phyloP scores from a whole-genome alignment of 306 rosid species.

The Glycine latifolia region DNA sequence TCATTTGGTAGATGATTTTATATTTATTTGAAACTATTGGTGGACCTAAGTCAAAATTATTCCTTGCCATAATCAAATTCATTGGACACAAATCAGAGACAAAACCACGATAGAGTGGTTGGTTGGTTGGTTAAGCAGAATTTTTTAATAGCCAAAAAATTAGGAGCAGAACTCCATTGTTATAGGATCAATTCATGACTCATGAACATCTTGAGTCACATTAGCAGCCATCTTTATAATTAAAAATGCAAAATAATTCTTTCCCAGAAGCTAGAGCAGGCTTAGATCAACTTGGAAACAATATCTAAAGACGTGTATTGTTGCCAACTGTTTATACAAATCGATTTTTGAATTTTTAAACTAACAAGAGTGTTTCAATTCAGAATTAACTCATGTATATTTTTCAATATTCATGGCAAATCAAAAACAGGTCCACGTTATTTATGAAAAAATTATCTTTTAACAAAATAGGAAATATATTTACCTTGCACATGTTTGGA shows the following conservation, averaged over 20 bases:
- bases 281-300: neutral
- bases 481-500: conserved; percentile 93
- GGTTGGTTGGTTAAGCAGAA: neutral
- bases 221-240: neutral
- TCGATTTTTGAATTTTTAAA: neutral
- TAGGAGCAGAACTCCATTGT: conserved; percentile 2
- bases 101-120: neutral
- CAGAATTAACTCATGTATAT: neutral
- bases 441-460: neutral
- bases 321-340: neutral
- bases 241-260: neutral
- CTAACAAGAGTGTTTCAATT: neutral
- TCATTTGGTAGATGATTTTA: neutral
- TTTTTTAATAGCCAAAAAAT: neutral
- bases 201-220: conserved; percentile 23
- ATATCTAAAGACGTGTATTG: neutral
- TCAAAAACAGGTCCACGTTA: neutral
- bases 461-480: neutral
- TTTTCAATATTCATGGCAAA: neutral
- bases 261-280: neutral
- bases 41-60: conserved; percentile 43
- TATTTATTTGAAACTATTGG: neutral
- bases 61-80: conserved; percentile 29
- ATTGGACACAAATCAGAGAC: neutral
- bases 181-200: conserved; percentile 31